These are phyloP conservation scores for Seiridium unicorne DNA, from an alignment of 2,329 filamentous ascomycete species.

Conservation along the genomic window DNA sequence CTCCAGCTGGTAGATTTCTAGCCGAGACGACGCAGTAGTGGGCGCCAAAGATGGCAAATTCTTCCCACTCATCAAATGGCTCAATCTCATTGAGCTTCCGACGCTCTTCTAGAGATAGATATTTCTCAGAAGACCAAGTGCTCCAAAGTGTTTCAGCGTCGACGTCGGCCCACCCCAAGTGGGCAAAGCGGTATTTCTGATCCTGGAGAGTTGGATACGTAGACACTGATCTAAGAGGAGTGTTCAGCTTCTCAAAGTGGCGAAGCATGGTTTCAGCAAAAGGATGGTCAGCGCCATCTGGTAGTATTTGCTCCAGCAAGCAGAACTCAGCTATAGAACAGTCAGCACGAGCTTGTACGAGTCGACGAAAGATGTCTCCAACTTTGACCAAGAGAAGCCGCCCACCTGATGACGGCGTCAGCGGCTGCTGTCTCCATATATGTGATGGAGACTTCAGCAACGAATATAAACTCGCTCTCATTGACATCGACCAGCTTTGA, in stretches of 20 bases:
- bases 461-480: slow-evolving; percentile 68
- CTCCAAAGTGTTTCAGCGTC: slow-evolving; percentile 74
- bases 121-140: slow-evolving; percentile 70
- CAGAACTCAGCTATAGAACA: slow-evolving; percentile 68
- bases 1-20: slow-evolving; percentile 23
- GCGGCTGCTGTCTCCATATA: slow-evolving; percentile 79
- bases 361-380: slow-evolving; percentile 19
- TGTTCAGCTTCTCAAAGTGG: slow-evolving; percentile 79
- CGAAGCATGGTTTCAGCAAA: slow-evolving; percentile 84
- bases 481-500: slow-evolving; percentile 55
- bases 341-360: neutral
- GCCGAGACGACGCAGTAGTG: slow-evolving; percentile 83
- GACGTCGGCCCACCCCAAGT: slow-evolving; percentile 66
- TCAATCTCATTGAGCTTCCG: slow-evolving; percentile 67
- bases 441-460: slow-evolving; percentile 87
- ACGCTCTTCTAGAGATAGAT: slow-evolving; percentile 61
- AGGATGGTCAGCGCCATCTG: slow-evolving; percentile 73
- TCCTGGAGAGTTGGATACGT: slow-evolving; percentile 65
- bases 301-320: slow-evolving; percentile 82
- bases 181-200: slow-evolving; percentile 67
- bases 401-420: slow-evolving; percentile 76
- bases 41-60: slow-evolving; percentile 79
- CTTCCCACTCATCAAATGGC: slow-evolving; percentile 95
- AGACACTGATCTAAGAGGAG: slow-evolving; percentile 71
- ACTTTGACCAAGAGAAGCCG: slow-evolving; percentile 69